Percentiles rank a stretch among this genome's conserved stretches.
These are phyloP conservation scores for Lophiotrema nucula DNA, from an alignment of 495 filamentous ascomycete species.

Conservation along the genomic window DNA sequence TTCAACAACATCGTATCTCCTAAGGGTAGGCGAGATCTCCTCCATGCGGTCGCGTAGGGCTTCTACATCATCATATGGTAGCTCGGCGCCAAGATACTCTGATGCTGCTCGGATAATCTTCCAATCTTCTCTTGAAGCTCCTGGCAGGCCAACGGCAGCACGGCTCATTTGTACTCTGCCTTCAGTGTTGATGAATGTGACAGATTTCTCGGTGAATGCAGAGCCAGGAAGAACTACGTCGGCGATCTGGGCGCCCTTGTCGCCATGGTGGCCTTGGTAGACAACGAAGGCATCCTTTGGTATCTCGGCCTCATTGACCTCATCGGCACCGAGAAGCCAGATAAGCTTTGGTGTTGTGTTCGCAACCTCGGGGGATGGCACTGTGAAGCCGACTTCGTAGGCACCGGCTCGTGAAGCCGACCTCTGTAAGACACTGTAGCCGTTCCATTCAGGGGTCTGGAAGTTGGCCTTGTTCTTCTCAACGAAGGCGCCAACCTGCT, in stretches of 20 bases:
- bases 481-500: constrained; percentile 81
- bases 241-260: constrained; percentile 85
- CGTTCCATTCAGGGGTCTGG: constrained; percentile 88
- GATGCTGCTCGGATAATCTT: constrained; percentile 91
- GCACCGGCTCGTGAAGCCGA: constrained; percentile 87
- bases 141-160: constrained; percentile 78
- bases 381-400: constrained; percentile 91
- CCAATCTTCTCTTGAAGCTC: constrained; percentile 93
- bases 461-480: constrained; percentile 90
- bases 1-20: constrained; percentile 88
- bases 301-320: constrained; percentile 74
- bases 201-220: constrained; percentile 96
- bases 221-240: constrained; percentile 92
- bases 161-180: constrained; percentile 91
- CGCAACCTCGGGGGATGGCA: constrained; percentile 73
- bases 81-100: constrained; percentile 82
- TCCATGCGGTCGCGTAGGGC: constrained; percentile 87
- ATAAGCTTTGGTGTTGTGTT: constrained; percentile 86
- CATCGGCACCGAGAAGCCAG: constrained; percentile 96
- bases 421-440: constrained; percentile 93
- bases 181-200: constrained; percentile 96
- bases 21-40: constrained; percentile 84
- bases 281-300: constrained; percentile 94
- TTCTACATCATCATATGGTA: constrained; percentile 91
- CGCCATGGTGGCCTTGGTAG: constrained; percentile 98